Evolutionary conservation across 768 basidiomycete species (phyloP), one percentile per base, ranked within the genome.

Genomic region (Leccinum variicolor): DNA sequence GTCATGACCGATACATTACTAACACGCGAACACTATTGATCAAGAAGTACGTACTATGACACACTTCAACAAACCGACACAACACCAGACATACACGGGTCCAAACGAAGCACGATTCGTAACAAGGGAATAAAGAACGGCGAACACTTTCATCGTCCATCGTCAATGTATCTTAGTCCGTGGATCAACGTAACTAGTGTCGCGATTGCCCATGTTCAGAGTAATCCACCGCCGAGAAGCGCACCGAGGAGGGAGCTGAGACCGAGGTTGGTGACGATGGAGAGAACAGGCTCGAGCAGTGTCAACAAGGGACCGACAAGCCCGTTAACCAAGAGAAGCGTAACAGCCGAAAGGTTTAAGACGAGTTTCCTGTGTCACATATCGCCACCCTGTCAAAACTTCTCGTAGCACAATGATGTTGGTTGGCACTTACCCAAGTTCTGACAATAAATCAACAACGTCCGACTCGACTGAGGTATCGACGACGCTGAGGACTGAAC

Each of bases 401-500:
- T 52, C 52, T 28, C 33, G 0, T 4, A n/a, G 4, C 0, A 15
- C 3, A 29, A 4, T 13, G 14, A 31, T 31, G 31, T 6, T 2
- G 19, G 39, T 14, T 21, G 13, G 21, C 19, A 56, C 56, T 41
- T 25, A 36, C 62, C 52, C 54, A 31, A 63, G 58, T 7, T 33
- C 11, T 13, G 34, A 7, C 15, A 47, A n/a, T 26, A 64, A 48
- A 5, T 6, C 3, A 5, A 9, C 29, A 28, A 60, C 34, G 31
- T 52, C 0, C 17, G 48, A 13, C 1, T 43, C 17, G 14, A 13
- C 17, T 8, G 36, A 36, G 8, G 7, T 0, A 23, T 63, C 48
- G n/a, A 61, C 58, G 1, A 63, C 56, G 21, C 17, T 25, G 14
- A 64, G 62, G 23, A 57, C 56, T 15, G 54, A 54, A 6, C 6